phyloP scores from a whole-genome alignment of 805 yeast species.

The Tetrapisispora phaffii region DNA sequence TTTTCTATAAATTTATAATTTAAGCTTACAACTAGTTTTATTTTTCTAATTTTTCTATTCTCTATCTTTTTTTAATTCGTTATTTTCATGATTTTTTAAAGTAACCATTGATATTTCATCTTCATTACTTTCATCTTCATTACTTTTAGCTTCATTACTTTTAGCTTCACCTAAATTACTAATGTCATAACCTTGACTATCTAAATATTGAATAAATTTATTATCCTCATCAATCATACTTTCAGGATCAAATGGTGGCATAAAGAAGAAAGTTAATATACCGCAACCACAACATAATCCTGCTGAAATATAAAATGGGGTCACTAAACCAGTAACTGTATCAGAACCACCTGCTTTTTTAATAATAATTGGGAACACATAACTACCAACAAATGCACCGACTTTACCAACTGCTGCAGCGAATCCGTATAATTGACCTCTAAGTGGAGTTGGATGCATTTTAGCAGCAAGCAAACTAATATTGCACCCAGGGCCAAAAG shows the following conservation, averaged over 20 bases:
- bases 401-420: slow-evolving; percentile 88
- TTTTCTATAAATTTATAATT: too few relatives aligned
- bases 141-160: not conserved
- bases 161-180: not conserved
- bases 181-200: slow-evolving; percentile 17
- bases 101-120: not conserved
- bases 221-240: slow-evolving; percentile 72
- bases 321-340: slow-evolving; percentile 32
- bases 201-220: slow-evolving; percentile 57
- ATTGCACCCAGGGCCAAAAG: slow-evolving; percentile 90
- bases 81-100: not conserved
- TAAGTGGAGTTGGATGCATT: slow-evolving; percentile 73
- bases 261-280: slow-evolving; percentile 52
- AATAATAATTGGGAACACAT: slow-evolving; percentile 75
- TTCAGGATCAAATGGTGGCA: slow-evolving; percentile 78
- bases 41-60: too few relatives aligned
- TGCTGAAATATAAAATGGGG: slow-evolving; percentile 77
- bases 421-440: slow-evolving; percentile 85
- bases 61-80: too few relatives aligned
- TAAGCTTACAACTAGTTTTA: too few relatives aligned
- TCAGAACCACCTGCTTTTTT: slow-evolving; percentile 40
- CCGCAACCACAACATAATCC: slow-evolving; percentile 67
- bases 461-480: slow-evolving; percentile 82
- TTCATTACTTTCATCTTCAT: not conserved
- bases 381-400: slow-evolving; percentile 89